A percentile compares a stretch with the other conserved stretches of the same genome.
phyloP scores from a whole-genome alignment of 148 eudicot genomes.

The Rhododendron molle region DNA sequence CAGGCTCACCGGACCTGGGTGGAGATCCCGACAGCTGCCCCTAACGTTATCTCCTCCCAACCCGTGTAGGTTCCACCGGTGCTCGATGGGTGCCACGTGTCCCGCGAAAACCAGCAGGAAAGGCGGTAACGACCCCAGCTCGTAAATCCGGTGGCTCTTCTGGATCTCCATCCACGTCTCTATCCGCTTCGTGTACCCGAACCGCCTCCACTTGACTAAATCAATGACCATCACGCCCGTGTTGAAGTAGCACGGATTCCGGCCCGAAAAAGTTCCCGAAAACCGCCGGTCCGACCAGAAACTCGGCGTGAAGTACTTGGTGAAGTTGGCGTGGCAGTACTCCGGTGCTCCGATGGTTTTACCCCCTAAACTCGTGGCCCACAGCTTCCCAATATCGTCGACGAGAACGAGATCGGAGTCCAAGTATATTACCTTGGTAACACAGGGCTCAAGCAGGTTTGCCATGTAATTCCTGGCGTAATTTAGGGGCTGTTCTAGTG shows the following conservation, averaged over 20 bases:
- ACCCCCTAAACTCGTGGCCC: slow-evolving; percentile 45
- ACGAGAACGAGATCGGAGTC: slow-evolving; percentile 82
- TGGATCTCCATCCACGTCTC: slow-evolving; percentile 96
- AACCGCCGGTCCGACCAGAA: slow-evolving; percentile 53
- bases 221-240: slow-evolving; percentile 94
- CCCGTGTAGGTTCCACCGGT: slow-evolving; percentile 51
- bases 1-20: slow-evolving; percentile 43
- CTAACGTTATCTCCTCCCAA: slow-evolving; percentile 41
- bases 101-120: slow-evolving; percentile 38
- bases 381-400: slow-evolving; percentile 66
- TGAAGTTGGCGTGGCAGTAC: slow-evolving; percentile 85
- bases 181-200: slow-evolving; percentile 63
- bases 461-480: slow-evolving; percentile 83
- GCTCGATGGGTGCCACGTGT: slow-evolving; percentile 47
- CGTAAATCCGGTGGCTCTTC: slow-evolving; percentile 62
- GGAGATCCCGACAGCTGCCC: slow-evolving; percentile 48
- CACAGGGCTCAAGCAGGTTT: slow-evolving; percentile 57
- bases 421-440: slow-evolving; percentile 57
- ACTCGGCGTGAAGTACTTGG: slow-evolving; percentile 58
- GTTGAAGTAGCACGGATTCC: slow-evolving; percentile 76
- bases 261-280: slow-evolving; percentile 36
- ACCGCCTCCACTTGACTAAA: slow-evolving; percentile 60
- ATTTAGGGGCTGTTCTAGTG: slow-evolving; percentile 76
- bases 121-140: slow-evolving; percentile 43
- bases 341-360: slow-evolving; percentile 83